These are phyloP conservation scores for Cladosporium austrohemisphaericum DNA, from an alignment of 2,329 filamentous ascomycete genomes.

Conservation along the genomic window DNA sequence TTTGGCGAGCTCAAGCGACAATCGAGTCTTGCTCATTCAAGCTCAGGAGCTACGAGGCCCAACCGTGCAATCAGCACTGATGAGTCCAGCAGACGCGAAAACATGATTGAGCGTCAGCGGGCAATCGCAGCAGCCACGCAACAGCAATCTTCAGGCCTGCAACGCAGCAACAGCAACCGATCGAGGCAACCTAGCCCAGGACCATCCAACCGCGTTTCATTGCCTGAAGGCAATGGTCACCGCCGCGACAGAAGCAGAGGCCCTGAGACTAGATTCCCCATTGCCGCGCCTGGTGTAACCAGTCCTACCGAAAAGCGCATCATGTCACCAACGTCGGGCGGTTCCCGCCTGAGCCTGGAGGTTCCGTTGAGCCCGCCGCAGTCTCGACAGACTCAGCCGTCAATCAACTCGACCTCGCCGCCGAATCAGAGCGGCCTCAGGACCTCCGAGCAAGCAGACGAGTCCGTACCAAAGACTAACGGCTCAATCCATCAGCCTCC, in stretches of 20 bases:
- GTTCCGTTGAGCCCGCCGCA: constrained; percentile 61
- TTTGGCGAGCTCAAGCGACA: constrained; percentile 95
- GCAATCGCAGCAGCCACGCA: constrained; percentile 59
- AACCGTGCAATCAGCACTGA: constrained; percentile 83
- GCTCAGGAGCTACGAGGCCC: constrained; percentile 58
- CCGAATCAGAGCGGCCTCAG: constrained; percentile 13
- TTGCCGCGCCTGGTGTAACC: constrained; percentile 52
- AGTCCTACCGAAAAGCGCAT: constrained; percentile 36
- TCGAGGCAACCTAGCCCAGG: constrained; percentile 47
- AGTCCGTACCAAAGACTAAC: constrained; percentile 18
- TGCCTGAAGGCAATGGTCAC: constrained; percentile 45
- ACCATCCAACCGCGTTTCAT: constrained; percentile 34
- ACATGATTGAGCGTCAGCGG: constrained; percentile 89
- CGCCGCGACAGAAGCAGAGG: constrained; percentile 75
- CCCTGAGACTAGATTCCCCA: constrained; percentile 71
- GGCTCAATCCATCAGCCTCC: constrained; percentile 31
- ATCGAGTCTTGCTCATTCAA: constrained; percentile 65
- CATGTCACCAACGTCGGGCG: constrained; percentile 33
- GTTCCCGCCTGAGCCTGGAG: constrained; percentile 65
- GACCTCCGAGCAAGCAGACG: neutral
- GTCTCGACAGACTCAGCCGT: constrained; percentile 15
- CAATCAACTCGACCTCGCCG: constrained; percentile 17
- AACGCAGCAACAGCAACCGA: constrained; percentile 20
- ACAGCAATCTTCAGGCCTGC: constrained; percentile 18
- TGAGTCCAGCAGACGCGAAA: constrained; percentile 87